Base-by-base conservation (phyloP, 2,329 filamentous ascomycete genomes). In the Phialophora verrucosa region DNA sequence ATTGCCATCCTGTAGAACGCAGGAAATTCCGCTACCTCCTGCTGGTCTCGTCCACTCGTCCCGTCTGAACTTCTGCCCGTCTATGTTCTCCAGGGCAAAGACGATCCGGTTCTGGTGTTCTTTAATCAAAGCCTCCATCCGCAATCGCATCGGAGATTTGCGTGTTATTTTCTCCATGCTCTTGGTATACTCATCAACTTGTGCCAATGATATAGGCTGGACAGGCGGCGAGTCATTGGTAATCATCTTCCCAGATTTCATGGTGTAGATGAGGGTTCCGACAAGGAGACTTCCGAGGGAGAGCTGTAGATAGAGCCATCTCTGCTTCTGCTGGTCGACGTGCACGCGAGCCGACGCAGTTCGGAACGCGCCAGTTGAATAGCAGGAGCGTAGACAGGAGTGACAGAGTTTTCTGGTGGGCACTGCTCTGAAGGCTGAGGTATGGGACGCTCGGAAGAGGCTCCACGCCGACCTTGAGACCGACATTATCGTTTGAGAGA, bases 101-200 rank as follows among this genome's bases (percentile, higher is more conserved):
- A 98, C 90, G 66, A 99, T 99, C 69, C 90, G 87, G 74, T 91
- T 87, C 76, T 99, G 95, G 74, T 98, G 92, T 73, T 93, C 87
- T 78, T 95, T 95, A 79, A 98, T 96, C 77, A 98, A 91, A 74
- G 91, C 88, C 80, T 99, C 95, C 95, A 99, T 98, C 70, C 94
- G 92, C 65, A 99, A 85, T 63, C 95, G 93, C 94, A 99, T 98
- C 1, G 95, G 93, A 14, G 94, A 97, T 73, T 88, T 83, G 64
- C 89, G 85, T 56, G 84, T 90, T 58, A 98, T 85, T 70, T 88
- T 87, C 64, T 87, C 85, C 77, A 95, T 91, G 69, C 90, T 89
- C 80, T 95, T 97, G 72, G 87, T 85, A 69, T 92, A 84, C 70
- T 87, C 88, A 78, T 98, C 95, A 74, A 91, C 88, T 76, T 97